Percentiles rank a stretch among this genome's conserved stretches.
Evolutionary conservation across 2,329 filamentous ascomycete genomes (phyloP).

Genomic region (Emmonsia crescens): DNA sequence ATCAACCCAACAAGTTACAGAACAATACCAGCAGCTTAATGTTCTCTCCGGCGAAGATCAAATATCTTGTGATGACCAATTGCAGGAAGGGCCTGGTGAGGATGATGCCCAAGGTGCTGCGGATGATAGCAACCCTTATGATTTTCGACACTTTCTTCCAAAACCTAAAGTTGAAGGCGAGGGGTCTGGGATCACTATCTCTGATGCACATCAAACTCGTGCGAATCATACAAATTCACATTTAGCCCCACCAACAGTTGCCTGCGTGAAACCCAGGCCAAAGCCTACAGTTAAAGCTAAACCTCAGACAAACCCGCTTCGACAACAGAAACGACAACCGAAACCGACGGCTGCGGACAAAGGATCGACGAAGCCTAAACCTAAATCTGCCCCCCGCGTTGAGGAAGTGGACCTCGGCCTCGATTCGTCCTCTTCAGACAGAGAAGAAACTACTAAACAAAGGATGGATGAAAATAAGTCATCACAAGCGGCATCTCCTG

Average conservation of each 20-base stretch:
- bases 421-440: slow-evolving; percentile 24
- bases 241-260: slow-evolving; percentile 19
- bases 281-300: slow-evolving; percentile 15
- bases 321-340: slow-evolving; percentile 18
- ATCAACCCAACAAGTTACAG: slow-evolving; percentile 52
- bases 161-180: slow-evolving; percentile 26
- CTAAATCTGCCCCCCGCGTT: slow-evolving; percentile 16
- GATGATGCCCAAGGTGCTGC: slow-evolving; percentile 29
- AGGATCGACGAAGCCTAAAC: slow-evolving; percentile 16
- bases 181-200: slow-evolving; percentile 24
- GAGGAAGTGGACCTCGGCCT: slow-evolving; percentile 18
- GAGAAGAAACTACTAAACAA: slow-evolving; percentile 18
- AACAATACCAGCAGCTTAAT: slow-evolving; percentile 56
- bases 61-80: slow-evolving; percentile 24
- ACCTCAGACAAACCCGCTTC: slow-evolving; percentile 24
- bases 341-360: slow-evolving; percentile 17
- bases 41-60: slow-evolving; percentile 28
- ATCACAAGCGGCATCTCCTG: slow-evolving; percentile 24
- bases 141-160: slow-evolving; percentile 39
- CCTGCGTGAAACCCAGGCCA: slow-evolving; percentile 18
- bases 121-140: slow-evolving; percentile 38
- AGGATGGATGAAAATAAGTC: slow-evolving; percentile 20
- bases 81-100: slow-evolving; percentile 22
- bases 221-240: slow-evolving; percentile 27
- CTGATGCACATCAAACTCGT: slow-evolving; percentile 24